These are phyloP conservation scores for Tuber aestivum DNA, from an alignment of 495 filamentous ascomycete genomes.

Conservation along the genomic window DNA sequence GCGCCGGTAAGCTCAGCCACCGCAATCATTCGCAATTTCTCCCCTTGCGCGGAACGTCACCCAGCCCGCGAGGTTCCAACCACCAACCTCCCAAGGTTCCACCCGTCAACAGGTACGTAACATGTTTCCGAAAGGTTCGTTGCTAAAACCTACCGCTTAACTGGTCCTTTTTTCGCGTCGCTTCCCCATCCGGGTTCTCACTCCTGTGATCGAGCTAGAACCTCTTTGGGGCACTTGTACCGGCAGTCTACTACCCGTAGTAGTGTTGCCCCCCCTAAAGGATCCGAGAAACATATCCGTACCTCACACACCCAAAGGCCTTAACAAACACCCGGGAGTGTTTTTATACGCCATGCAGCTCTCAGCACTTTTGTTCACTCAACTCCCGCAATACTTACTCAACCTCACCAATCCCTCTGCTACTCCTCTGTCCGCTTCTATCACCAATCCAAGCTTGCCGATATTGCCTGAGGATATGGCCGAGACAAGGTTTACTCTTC, in stretches of 20 bases:
- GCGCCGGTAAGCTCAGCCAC: background rate
- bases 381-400: conserved; percentile 33
- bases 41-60: background rate
- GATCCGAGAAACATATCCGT: background rate
- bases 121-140: background rate
- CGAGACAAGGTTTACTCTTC: conserved; percentile 20
- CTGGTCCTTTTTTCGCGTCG: background rate
- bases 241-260: too few species aligned
- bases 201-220: background rate
- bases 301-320: background rate
- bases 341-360: conserved; percentile 23
- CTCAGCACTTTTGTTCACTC: conserved; percentile 29
- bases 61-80: background rate
- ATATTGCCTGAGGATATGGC: conserved; percentile 7
- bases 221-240: too few species aligned
- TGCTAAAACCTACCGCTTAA: background rate
- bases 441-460: background rate
- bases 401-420: conserved; percentile 33
- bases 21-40: background rate
- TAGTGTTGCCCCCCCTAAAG: background rate
- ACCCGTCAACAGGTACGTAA: background rate
- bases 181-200: background rate
- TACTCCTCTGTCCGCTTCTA: background rate
- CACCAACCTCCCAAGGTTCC: background rate
- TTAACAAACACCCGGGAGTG: background rate